A percentile compares a stretch with the other conserved stretches of the same genome.
phyloP scores from a whole-genome alignment of 176 grass and related monocot genomes.

The Neostapfia colusana region DNA sequence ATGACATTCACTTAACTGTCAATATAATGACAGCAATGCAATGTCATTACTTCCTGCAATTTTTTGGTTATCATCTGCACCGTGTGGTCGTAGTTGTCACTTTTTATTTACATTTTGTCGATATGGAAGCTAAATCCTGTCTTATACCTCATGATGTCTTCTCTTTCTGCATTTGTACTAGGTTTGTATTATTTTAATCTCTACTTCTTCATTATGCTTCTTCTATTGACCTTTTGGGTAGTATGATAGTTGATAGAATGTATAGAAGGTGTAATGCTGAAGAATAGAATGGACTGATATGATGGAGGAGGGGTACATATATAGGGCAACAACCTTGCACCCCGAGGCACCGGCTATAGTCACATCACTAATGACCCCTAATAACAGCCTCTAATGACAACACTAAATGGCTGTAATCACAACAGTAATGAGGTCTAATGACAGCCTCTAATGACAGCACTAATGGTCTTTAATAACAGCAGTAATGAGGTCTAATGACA shows the following conservation, averaged over 20 bases:
- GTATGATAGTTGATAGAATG: not conserved
- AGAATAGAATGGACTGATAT: no score
- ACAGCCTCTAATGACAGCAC: no score
- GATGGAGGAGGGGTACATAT: no score
- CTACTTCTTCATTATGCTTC: not conserved
- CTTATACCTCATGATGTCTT: not conserved
- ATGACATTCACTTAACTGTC: not conserved
- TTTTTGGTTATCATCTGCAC: not conserved
- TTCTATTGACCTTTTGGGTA: not conserved
- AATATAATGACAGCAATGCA: not conserved
- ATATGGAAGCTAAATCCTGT: not conserved
- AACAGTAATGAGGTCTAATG: no score
- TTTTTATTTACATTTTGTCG: not conserved
- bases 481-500: no score
- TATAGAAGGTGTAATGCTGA: no score
- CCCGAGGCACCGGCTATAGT: no score
- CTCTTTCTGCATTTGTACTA: not conserved
- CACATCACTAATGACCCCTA: no score
- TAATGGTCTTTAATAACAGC: no score
- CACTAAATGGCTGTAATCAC: no score
- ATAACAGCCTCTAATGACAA: no score
- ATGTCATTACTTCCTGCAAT: not conserved
- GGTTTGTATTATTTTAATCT: not conserved
- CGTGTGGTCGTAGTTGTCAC: not conserved
- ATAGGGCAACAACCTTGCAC: no score